These are phyloP conservation scores for Acanthamoeba royreba DNA, from an alignment of 208 protist genomes.

Conservation along the genomic window DNA sequence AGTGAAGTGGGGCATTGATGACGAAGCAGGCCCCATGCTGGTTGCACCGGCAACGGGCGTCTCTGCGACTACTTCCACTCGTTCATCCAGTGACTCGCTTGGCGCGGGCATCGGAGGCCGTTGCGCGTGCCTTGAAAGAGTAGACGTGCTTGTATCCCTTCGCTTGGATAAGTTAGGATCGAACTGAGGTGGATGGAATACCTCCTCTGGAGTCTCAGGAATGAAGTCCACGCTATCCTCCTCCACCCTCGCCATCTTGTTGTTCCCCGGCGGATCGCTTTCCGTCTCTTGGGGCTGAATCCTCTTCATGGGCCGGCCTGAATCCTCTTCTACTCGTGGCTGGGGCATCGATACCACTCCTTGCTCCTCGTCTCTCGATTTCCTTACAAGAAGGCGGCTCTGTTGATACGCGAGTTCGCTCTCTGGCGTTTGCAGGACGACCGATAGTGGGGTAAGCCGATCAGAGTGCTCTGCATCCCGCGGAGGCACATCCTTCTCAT, in stretches of 20 bases:
- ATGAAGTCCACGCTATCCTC: neutral
- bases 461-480: neutral
- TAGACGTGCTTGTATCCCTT: neutral
- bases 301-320: too few species aligned
- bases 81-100: neutral
- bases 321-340: too few species aligned
- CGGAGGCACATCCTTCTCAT: neutral
- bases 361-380: too few species aligned
- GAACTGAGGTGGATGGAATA: neutral
- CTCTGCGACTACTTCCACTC: neutral
- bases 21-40: neutral
- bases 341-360: too few species aligned
- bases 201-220: neutral
- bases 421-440: neutral
- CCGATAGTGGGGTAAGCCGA: neutral
- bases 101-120: neutral
- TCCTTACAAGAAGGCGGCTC: too few species aligned
- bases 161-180: neutral
- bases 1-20: neutral
- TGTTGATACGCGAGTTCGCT: neutral
- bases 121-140: neutral
- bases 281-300: neutral
- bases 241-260: neutral
- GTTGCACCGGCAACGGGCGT: neutral
- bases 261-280: neutral